Base-by-base conservation (phyloP, 1,284 basidiomycete species). In the Sporisorium reilianum region DNA sequence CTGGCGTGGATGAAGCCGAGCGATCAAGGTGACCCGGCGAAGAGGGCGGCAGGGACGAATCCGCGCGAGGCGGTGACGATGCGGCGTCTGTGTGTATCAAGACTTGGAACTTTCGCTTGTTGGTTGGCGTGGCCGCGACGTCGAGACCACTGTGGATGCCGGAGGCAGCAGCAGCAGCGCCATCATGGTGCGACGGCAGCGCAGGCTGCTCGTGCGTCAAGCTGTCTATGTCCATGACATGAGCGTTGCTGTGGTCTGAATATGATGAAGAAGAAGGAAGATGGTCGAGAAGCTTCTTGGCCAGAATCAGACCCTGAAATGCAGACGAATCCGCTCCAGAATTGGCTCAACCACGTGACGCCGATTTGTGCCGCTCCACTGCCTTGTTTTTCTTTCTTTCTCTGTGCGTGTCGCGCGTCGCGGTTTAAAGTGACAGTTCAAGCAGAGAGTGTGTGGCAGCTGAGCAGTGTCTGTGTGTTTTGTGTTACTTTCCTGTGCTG, bases 101-200 rank as follows among this genome's bases (percentile, higher is more conserved):
- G 23, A 62, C 57, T 14, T 65, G 50, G 44, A 58, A 61, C 59
- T 71, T 71, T 56, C 68, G 54, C 55, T 71, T 71, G 59, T 58
- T 42, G 22, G 44, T 40, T 11, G 51, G 20, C 5, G 58, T 2
- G 10, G 40, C 34, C 22, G 45, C 34, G 18, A 32, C 14, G 6
- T 51, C 44, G n/a, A 34, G 10, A 20, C 23, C 36, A 11, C 36
- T 18, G 25, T 22, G 12, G 26, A 20, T 32, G 52, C 9, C 32
- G n/a, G n/a, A n/a, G n/a, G n/a, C n/a, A 5, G 12, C 25, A n/a
- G 28, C 10, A 26, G 18, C 41, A 3, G 42, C 25, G 7, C 26
- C 32, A 30, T 46, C 23, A 9, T 38, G 32, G 26, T n/a, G 23
- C 8, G 48, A 42, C 20, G 46, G 32, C 38, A 50, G 41, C 2